These are phyloP conservation scores for Rhodotorula sp. DNA, from an alignment of 1,284 basidiomycete genomes.

Conservation along the genomic window DNA sequence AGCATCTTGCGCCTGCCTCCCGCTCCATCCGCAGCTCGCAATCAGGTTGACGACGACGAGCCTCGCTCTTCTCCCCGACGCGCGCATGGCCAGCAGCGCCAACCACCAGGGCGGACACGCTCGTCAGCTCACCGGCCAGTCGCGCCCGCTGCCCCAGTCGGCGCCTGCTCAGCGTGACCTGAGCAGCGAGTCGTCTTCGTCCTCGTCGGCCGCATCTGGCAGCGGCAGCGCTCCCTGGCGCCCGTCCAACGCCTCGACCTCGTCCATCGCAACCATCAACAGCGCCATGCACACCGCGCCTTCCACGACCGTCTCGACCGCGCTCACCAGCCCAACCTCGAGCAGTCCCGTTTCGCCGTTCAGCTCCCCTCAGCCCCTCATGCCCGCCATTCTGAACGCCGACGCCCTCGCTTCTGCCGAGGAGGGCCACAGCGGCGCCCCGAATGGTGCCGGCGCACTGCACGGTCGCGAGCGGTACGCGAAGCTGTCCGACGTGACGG, in stretches of 20 bases:
- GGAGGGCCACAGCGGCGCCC: background rate
- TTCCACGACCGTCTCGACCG: background rate
- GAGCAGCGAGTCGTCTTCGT: background rate
- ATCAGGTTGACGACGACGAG: background rate
- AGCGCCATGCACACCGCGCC: background rate
- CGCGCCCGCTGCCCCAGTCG: background rate
- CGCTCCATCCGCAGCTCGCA: background rate
- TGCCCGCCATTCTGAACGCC: background rate
- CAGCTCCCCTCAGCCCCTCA: background rate
- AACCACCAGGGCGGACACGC: background rate
- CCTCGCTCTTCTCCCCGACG: background rate
- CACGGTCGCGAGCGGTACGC: conserved; percentile 8
- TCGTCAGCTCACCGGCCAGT: background rate
- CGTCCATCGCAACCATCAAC: background rate
- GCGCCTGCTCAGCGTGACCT: background rate
- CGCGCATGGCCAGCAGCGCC: background rate
- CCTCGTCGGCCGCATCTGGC: background rate
- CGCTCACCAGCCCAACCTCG: background rate
- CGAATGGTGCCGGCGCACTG: background rate
- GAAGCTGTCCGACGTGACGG: conserved; percentile 8
- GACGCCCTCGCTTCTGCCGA: conserved; percentile 1
- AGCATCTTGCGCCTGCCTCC: background rate
- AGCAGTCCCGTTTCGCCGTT: conserved; percentile 1
- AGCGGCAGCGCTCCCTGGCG: background rate
- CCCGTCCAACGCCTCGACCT: background rate